Evolutionary conservation across 1,139 yeast genomes (phyloP), one percentile per base, ranked within the genome.

Genomic region (Meyerozyma carpophila): DNA sequence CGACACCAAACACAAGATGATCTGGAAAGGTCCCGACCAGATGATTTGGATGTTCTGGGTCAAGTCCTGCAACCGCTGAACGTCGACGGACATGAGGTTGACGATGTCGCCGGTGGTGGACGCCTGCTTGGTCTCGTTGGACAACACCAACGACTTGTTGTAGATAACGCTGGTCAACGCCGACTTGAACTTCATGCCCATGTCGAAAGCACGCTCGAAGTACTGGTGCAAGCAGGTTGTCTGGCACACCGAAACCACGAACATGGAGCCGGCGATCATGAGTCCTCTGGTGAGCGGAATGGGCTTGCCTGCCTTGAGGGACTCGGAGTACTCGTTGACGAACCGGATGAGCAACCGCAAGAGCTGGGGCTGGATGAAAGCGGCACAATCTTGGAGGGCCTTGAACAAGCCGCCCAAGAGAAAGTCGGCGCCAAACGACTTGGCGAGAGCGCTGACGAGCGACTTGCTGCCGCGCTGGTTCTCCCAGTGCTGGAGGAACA

Each of bases 1-100:
- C 11, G 60, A 56, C 7, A 44, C 32, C 41, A 63, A 47, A 73
- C 98, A 93, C 47, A 93, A 68, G 37, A 77, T 54, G 54, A 93
- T 83, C 68, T 93, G 98, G 68, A 91, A 88, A 2, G 98, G 98
- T 39, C 97, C 98, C 0, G 97, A 90, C 96, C 98, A 91, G 43
- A 89, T 73, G 47, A 91, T 77, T 59, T 90, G 91, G 50, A 93
- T 82, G 64, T 86, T 84, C 60, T 90, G 95, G 37, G 88, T 81
- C 48, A 91, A 73, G 58, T 91, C 98, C 65, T 90, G 97, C 46
- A 93, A 70, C 65, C 98, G 79, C 68, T 91, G 98, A 7, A 94
- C 87, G 66, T 93, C 98, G 41, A 93, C 97, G 42, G 97, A 85
- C 98, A 91, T 91, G 57, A 93, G 74, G 58, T 94, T 93, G 44